Base-by-base conservation (phyloP, 31 red algal genomes). In the Endocladia muricata region DNA sequence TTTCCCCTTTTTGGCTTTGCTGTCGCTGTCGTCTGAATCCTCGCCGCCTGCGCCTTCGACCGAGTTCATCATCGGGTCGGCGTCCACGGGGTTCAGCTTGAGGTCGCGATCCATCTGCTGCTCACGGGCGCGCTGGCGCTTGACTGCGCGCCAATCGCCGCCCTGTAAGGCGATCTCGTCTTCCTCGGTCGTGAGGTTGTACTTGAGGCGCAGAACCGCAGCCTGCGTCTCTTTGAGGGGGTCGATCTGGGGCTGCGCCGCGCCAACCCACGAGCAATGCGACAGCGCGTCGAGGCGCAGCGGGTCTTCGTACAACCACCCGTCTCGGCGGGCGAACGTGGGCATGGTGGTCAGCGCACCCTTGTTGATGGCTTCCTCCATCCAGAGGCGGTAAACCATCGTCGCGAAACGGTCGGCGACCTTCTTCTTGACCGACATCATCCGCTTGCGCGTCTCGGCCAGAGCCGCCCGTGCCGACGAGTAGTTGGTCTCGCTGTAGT, bases 401-500 rank as follows among this genome's bases (percentile, higher is more conserved):
- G 47, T 17, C n/a, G 47, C 47, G 47, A 52, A 52, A n/a, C 47
- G 47, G 47, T 52, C 47, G n/a, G 47, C 47, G 47, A 52, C 47
- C 13, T 52, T 52, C 15, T n/a, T 13, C 47, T 52, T 52, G 47
- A 52, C n/a, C 47, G 47, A 52, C 47, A 17, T 13, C 47, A 52
- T 52, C 47, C 15, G 13, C 47, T 52, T 52, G 15, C 47, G n/a
- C 47, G 47, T 52, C 47, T 52, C 47, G n/a, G 13, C n/a, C 15
- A 17, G 13, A n/a, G 47, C 47, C n/a, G 47, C 47, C 15, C 47
- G 47, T 13, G 47, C 47, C 47, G 47, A 52, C 47, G 47, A 52
- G 47, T 52, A 52, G 47, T 52, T 52, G 15, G 47, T 52, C 47
- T 52, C n/a, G 47, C 47, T 52, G 47, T 52, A 52, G 47, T 52